A percentile compares a stretch with the other conserved stretches of the same genome.
phyloP scores from a whole-genome alignment of 176 grass and related monocot species.

The Alopecurus myosuroides region DNA sequence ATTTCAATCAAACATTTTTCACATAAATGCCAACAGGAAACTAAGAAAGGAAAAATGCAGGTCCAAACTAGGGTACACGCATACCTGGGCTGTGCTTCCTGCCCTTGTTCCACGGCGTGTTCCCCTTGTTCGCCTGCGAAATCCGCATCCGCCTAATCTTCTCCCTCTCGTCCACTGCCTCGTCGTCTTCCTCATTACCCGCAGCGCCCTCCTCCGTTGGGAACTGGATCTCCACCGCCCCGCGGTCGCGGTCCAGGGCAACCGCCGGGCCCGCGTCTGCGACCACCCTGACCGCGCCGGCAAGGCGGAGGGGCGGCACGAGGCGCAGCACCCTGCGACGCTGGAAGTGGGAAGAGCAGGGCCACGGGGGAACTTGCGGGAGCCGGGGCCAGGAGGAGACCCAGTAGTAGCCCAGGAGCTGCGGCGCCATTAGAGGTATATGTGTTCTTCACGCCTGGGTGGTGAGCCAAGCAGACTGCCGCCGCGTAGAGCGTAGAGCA shows the following conservation, averaged over 20 bases:
- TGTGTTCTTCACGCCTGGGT: background rate
- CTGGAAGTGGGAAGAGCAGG: background rate
- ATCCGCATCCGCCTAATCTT: constrained; percentile 69
- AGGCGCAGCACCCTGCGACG: background rate
- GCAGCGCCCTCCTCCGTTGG: background rate
- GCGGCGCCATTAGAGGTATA: constrained; percentile 23
- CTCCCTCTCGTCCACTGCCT: constrained; percentile 63
- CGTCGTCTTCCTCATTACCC: background rate
- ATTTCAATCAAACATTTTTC: background rate
- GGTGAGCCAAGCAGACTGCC: background rate
- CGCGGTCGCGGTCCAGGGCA: background rate
- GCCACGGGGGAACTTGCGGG: constrained; percentile 10
- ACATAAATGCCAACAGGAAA: background rate
- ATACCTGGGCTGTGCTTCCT: constrained; percentile 83
- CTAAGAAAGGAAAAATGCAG: background rate
- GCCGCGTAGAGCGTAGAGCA: background rate
- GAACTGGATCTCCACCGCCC: background rate
- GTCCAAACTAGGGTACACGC: background rate
- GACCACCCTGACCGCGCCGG: constrained; percentile 1
- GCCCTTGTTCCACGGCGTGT: constrained; percentile 96
- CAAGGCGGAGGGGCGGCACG: background rate
- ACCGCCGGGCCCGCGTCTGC: background rate
- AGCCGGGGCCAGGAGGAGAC: constrained; percentile 30
- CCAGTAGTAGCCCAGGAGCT: constrained; percentile 38
- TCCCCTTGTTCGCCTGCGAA: constrained; percentile 87